These are phyloP conservation scores for Xylaria castorea DNA, from an alignment of 495 filamentous ascomycete species.

Conservation along the genomic window DNA sequence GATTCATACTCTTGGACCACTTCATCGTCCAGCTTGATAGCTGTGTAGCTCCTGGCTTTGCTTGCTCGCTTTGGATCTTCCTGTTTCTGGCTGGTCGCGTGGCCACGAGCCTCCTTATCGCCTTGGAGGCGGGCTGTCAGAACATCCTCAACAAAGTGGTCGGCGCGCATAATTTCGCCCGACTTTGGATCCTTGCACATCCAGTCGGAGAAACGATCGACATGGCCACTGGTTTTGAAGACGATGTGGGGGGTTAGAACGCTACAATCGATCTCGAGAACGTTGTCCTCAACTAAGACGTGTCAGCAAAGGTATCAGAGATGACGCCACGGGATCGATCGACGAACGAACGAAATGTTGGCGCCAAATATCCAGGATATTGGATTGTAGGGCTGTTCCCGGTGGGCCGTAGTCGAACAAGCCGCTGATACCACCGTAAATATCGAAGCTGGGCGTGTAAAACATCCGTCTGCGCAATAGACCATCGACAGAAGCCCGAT, in stretches of 20 bases:
- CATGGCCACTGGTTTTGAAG: conserved; percentile 94
- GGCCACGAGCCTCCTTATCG: conserved; percentile 77
- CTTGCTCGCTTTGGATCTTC: conserved; percentile 54
- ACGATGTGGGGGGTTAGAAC: conserved; percentile 88
- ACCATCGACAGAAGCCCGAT: conserved; percentile 78
- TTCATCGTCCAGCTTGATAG: conserved; percentile 69
- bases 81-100: conserved; percentile 71
- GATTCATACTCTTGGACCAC: conserved; percentile 76
- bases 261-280: conserved; percentile 88
- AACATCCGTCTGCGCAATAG: conserved; percentile 88
- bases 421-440: conserved; percentile 86
- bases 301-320: no score
- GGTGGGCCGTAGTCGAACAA: conserved; percentile 88
- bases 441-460: conserved; percentile 93
- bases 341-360: conserved; percentile 75
- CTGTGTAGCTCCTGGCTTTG: conserved; percentile 58
- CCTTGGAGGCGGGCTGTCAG: conserved; percentile 83
- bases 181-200: conserved; percentile 99
- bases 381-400: conserved; percentile 78
- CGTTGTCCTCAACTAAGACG: conserved; percentile 73
- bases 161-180: conserved; percentile 93
- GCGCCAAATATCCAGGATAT: conserved; percentile 89
- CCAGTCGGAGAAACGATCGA: conserved; percentile 98
- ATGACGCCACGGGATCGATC: no score
- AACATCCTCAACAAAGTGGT: conserved; percentile 94